These are phyloP conservation scores for Trametes meyenii DNA, from an alignment of 768 basidiomycete genomes.

Conservation along the genomic window DNA sequence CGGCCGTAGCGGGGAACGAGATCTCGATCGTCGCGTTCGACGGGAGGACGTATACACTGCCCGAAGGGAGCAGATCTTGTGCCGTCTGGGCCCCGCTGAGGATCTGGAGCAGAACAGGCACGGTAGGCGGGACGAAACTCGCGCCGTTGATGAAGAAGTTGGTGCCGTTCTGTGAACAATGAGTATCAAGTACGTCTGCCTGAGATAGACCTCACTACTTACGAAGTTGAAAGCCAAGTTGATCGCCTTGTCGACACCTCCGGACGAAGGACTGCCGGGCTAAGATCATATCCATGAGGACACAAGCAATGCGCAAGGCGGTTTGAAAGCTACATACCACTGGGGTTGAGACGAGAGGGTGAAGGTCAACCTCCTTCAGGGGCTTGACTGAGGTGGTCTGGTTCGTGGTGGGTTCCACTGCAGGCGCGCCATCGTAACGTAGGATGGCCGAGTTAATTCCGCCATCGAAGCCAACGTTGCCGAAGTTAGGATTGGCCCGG, in stretches of 20 bases:
- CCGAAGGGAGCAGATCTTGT: constrained; percentile 43
- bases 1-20: constrained; percentile 42
- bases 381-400: constrained; percentile 26
- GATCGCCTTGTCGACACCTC: constrained; percentile 27
- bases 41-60: constrained; percentile 50
- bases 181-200: background rate
- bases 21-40: constrained; percentile 49
- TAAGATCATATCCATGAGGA: background rate
- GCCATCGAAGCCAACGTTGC: constrained; percentile 30
- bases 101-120: constrained; percentile 53
- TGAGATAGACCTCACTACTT: background rate
- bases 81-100: constrained; percentile 45
- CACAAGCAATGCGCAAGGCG: too few relatives aligned
- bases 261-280: constrained; percentile 27
- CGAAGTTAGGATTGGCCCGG: constrained; percentile 43
- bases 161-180: constrained; percentile 27
- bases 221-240: constrained; percentile 29
- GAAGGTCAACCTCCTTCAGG: constrained; percentile 45
- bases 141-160: constrained; percentile 40
- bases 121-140: constrained; percentile 38
- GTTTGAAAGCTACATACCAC: too few relatives aligned
- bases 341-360: constrained; percentile 33
- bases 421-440: constrained; percentile 48
- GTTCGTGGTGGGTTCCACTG: constrained; percentile 44
- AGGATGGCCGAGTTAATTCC: constrained; percentile 55